Base-by-base conservation (phyloP, 208 protist genomes). In the Wallacemonas sp. region DNA sequence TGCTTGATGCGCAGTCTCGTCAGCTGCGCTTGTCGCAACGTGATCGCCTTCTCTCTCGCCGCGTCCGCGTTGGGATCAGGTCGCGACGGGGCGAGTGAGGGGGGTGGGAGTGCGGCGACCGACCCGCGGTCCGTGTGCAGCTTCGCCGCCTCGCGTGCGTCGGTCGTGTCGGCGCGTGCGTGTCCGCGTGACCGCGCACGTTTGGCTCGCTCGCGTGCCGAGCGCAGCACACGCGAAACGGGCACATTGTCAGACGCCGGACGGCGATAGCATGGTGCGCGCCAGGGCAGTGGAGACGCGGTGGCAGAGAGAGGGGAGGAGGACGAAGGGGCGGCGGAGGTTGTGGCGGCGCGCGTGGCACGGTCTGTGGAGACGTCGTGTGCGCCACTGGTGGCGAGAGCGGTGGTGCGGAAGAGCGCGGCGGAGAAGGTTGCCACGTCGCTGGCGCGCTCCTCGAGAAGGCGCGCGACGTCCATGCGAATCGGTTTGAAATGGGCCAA, bases 231-330 rank as follows among this genome's bases (percentile, higher is more conserved):
- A 29, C 67, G 73, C n/a, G 75, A 81, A 1, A 91, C 52, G 0
- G 84, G 87, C 3, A 86, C 62, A 54, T 93, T 93, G 8, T 76
- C 65, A 0, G 87, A 91, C 11, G 87, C 76, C 1, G 87, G 87
- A 23, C 87, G 84, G 39, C 87, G 87, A 49, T 93, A 88, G 7
- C 69, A 25, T 11, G 70, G 50, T 25, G 54, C 54, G n/a, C 26
- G 50, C 44, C 14, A 41, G 25, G 48, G 25, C 11, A 4, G 22
- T 26, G 48, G n/a, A 4, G 48, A 36, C 7, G 4, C n/a, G n/a
- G n/a, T n/a, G n/a, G n/a, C n/a, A n/a, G n/a, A n/a, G n/a, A n/a
- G n/a, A n/a, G n/a, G n/a, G n/a, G n/a, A n/a, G n/a, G n/a, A n/a
- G n/a, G n/a, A n/a, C n/a, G n/a, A n/a, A n/a, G n/a, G n/a, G n/a